These are phyloP conservation scores for Mycena rebaudengoi DNA, from an alignment of 768 basidiomycete genomes.

Conservation along the genomic window DNA sequence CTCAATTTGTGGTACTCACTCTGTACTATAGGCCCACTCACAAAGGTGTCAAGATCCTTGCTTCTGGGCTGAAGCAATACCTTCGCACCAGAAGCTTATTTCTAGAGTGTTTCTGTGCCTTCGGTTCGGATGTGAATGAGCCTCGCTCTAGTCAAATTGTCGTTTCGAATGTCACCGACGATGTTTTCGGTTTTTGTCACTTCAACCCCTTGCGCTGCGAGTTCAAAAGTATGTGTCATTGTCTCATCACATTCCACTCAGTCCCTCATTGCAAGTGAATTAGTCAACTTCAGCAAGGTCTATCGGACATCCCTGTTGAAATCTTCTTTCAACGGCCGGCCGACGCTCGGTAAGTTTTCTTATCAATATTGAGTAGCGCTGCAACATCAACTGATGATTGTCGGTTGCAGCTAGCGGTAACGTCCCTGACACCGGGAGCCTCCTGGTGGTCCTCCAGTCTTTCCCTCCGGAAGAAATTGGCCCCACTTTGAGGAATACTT, in stretches of 20 bases:
- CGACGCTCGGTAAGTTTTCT: not conserved
- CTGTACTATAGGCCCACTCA: not conserved
- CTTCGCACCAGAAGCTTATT: not conserved
- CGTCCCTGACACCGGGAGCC: not conserved
- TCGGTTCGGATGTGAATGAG: not conserved
- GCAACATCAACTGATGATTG: not conserved
- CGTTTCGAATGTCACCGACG: not conserved
- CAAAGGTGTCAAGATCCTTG: not conserved
- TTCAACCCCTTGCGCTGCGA: not conserved
- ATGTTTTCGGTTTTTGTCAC: slow-evolving; percentile 2
- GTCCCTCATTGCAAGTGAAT: not conserved
- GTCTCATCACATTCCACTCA: not conserved
- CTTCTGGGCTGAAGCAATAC: too few relatives aligned
- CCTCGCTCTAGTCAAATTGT: slow-evolving; percentile 1
- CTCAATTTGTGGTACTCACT: not conserved
- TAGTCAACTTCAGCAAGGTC: not conserved
- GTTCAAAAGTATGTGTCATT: not conserved
- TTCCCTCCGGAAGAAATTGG: not conserved
- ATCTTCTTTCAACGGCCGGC: not conserved
- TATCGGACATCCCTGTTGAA: not conserved
- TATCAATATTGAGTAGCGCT: not conserved
- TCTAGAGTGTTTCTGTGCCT: not conserved
- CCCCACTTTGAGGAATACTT: not conserved
- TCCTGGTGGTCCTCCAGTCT: not conserved
- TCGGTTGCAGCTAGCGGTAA: not conserved